Evolutionary conservation across 768 basidiomycete genomes (phyloP).

Genomic region (Panaeolus cyanescens): DNA sequence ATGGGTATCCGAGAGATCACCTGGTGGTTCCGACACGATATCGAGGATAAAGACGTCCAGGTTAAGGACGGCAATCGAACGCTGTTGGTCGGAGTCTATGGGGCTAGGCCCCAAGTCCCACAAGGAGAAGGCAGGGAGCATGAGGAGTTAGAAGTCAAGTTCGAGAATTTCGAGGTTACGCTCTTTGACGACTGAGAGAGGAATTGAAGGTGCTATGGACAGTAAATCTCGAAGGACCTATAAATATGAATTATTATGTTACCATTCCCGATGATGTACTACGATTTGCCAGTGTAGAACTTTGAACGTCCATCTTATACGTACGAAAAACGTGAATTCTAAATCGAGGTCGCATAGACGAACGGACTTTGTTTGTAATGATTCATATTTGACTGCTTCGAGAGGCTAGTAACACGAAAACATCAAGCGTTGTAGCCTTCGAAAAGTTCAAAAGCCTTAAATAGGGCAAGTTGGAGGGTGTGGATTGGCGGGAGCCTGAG

Average conservation of each 20-base stretch:
- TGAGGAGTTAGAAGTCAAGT: constrained; percentile 26
- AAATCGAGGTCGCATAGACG: too few species aligned
- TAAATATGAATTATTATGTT: too few species aligned
- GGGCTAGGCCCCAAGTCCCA: constrained; percentile 28
- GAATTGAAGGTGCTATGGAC: neutral
- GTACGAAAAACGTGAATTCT: too few species aligned
- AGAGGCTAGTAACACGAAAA: neutral
- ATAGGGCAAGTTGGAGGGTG: constrained; percentile 21
- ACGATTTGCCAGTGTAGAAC: too few species aligned
- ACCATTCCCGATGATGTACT: too few species aligned
- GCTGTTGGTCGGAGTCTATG: constrained; percentile 29
- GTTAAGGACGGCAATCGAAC: constrained; percentile 11
- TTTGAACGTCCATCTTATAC: too few species aligned
- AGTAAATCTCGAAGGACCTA: neutral
- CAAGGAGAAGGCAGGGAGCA: constrained; percentile 25
- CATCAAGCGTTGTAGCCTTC: neutral
- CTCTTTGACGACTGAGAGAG: constrained; percentile 29
- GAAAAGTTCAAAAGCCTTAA: neutral
- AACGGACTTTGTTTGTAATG: too few species aligned
- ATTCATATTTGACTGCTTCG: too few species aligned
- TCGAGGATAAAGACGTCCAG: constrained; percentile 11
- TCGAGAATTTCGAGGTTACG: constrained; percentile 31
- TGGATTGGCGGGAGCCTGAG: constrained; percentile 14
- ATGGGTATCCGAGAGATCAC: constrained; percentile 31
- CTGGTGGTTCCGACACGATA: constrained; percentile 33